Evolutionary conservation across 1,284 basidiomycete species (phyloP).

Genomic region (Microbotryomycetes sp.): DNA sequence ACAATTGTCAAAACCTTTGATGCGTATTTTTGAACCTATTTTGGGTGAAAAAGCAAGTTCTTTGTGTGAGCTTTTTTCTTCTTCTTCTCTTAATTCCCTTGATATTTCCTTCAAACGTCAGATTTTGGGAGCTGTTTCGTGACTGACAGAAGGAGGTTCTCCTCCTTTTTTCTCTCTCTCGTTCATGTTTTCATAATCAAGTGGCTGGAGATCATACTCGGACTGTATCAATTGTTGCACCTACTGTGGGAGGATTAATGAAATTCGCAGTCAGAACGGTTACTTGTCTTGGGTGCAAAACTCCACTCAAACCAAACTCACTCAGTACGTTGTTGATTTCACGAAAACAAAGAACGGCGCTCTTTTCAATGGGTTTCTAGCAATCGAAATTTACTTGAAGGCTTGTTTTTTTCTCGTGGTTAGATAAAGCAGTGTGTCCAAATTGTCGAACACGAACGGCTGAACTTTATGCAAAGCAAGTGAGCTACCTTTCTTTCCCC

Average conservation of each 20-base stretch:
- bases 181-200: slow-evolving; percentile 41
- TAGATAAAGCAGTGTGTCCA: slow-evolving; percentile 85
- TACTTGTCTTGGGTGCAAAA: slow-evolving; percentile 89
- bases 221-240: slow-evolving; percentile 76
- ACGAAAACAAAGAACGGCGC: slow-evolving; percentile 59
- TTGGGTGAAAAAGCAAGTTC: slow-evolving; percentile 80
- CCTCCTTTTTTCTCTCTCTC: no score
- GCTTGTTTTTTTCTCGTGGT: background rate
- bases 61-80: slow-evolving; percentile 54
- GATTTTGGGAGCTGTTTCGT: background rate
- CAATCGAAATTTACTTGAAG: slow-evolving; percentile 3
- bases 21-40: slow-evolving; percentile 97
- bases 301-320: slow-evolving; percentile 51
- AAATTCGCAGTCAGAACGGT: slow-evolving; percentile 91
- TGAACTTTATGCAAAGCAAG: slow-evolving; percentile 87
- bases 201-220: slow-evolving; percentile 90
- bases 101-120: slow-evolving; percentile 1
- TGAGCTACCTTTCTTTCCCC: slow-evolving; percentile 38
- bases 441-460: slow-evolving; percentile 78
- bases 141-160: no score
- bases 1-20: slow-evolving; percentile 86
- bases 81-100: background rate
- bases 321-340: slow-evolving; percentile 10
- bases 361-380: slow-evolving; percentile 53
- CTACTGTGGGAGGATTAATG: slow-evolving; percentile 89